Evolutionary conservation across 768 basidiomycete genomes (phyloP).

Genomic region (Pulveroboletus sp.): DNA sequence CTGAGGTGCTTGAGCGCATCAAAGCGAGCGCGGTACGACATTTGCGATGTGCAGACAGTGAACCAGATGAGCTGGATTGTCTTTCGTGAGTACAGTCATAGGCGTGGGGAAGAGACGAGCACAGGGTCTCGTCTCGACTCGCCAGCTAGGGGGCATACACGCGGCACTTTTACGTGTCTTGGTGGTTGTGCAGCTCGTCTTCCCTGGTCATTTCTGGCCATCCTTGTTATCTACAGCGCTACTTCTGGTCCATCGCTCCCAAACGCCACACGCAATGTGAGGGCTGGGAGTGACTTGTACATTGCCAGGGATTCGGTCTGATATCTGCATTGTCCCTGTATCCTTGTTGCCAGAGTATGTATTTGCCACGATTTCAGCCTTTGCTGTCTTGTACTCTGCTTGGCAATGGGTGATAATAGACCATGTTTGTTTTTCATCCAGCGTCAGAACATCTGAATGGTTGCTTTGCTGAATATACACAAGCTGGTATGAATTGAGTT

Average conservation of each 20-base stretch:
- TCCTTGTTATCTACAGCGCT: not conserved
- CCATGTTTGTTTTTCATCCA: not conserved
- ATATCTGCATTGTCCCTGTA: not conserved
- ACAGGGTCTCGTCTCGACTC: not conserved
- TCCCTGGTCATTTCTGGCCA: not conserved
- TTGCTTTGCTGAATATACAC: not conserved
- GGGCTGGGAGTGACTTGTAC: not conserved
- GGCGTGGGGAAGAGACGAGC: not conserved
- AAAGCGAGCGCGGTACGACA: conserved; percentile 27
- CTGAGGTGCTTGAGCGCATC: conserved; percentile 36
- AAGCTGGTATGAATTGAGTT: not conserved
- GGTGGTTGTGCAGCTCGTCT: not conserved
- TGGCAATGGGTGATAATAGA: not conserved
- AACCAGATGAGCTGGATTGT: conserved; percentile 45
- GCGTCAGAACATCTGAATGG: not conserved
- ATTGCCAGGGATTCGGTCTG: not conserved
- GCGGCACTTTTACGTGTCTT: not conserved
- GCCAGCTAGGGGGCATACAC: not conserved
- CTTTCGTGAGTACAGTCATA: conserved; percentile 31
- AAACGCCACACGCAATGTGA: not conserved
- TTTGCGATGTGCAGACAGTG: conserved; percentile 25
- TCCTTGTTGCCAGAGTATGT: not conserved
- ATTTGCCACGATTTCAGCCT: conserved; percentile 1
- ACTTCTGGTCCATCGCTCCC: not conserved
- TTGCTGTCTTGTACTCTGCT: not conserved